phyloP scores from a whole-genome alignment of 148 eudicot genomes.

The Heliamphora exappendiculata region DNA sequence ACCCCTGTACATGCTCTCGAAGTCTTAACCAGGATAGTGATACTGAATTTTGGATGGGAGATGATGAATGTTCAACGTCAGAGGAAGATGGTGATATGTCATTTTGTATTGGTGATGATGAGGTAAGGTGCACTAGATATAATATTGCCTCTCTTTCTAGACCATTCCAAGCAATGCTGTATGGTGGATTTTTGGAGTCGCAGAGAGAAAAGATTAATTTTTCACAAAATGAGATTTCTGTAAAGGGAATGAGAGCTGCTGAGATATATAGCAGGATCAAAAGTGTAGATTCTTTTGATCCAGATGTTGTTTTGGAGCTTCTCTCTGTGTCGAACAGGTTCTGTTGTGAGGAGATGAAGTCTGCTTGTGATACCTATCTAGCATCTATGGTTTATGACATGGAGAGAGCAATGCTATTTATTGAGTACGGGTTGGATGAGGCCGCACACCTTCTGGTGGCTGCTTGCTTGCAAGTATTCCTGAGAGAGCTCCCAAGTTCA shows the following conservation, averaged over 20 bases:
- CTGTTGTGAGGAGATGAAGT: slow-evolving; percentile 78
- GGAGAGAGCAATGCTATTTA: slow-evolving; percentile 53
- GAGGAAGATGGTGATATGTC: slow-evolving; percentile 39
- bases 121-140: slow-evolving; percentile 51
- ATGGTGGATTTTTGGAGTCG: slow-evolving; percentile 60
- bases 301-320: slow-evolving; percentile 56
- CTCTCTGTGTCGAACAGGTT: slow-evolving; percentile 63
- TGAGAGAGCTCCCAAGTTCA: slow-evolving; percentile 70
- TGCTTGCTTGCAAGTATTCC: slow-evolving; percentile 76
- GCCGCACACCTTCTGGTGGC: slow-evolving; percentile 64
- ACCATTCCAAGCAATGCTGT: slow-evolving; percentile 65
- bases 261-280: slow-evolving; percentile 69
- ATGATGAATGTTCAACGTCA: slow-evolving; percentile 42
- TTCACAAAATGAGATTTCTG: slow-evolving; percentile 50
- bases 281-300: slow-evolving; percentile 43
- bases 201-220: slow-evolving; percentile 60
- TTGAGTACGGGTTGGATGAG: slow-evolving; percentile 81
- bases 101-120: slow-evolving; percentile 57
- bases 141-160: slow-evolving; percentile 64
- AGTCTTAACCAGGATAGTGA: slow-evolving; percentile 4
- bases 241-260: slow-evolving; percentile 56
- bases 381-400: slow-evolving; percentile 51
- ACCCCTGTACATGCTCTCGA: slow-evolving; percentile 32
- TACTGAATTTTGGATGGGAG: slow-evolving; percentile 5
- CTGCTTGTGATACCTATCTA: slow-evolving; percentile 65